phyloP scores from a whole-genome alignment of 1,139 yeast genomes.

The Wickerhamomyces sp. region DNA sequence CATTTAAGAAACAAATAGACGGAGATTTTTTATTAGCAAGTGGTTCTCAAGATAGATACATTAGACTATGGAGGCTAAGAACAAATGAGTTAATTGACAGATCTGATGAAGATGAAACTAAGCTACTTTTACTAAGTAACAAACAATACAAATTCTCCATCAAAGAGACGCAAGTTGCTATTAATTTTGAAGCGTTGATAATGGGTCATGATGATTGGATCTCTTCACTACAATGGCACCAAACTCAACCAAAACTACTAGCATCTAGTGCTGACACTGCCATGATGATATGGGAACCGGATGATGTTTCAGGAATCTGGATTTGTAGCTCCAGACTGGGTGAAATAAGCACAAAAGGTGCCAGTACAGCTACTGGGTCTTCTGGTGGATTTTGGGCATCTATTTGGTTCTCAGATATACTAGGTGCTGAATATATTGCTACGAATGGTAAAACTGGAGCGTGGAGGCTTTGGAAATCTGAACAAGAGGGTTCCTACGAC shows the following conservation, averaged over 20 bases:
- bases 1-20: conserved; percentile 47
- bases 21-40: conserved; percentile 65
- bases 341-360: conserved; percentile 91
- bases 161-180: conserved; percentile 37
- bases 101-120: conserved; percentile 51
- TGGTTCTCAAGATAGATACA: conserved; percentile 88
- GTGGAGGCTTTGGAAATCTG: conserved; percentile 70
- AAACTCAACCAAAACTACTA: conserved; percentile 53
- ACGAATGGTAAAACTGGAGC: conserved; percentile 93
- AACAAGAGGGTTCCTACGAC: conserved; percentile 42
- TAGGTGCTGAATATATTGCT: conserved; percentile 46
- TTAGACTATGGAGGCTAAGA: conserved; percentile 76
- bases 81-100: conserved; percentile 54
- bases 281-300: conserved; percentile 95
- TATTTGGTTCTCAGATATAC: conserved; percentile 58
- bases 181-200: conserved; percentile 85
- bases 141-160: conserved; percentile 58
- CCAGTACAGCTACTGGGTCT: conserved; percentile 97
- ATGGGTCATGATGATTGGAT: conserved; percentile 99
- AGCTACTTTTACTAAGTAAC: conserved; percentile 52
- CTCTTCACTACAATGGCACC: conserved; percentile 80
- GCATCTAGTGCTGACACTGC: conserved; percentile 95
- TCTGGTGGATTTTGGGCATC: conserved; percentile 97
- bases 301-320: conserved; percentile 86
- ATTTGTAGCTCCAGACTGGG: conserved; percentile 78